Base-by-base conservation (phyloP, 257 asterid species). In the Przewalskia tangutica region DNA sequence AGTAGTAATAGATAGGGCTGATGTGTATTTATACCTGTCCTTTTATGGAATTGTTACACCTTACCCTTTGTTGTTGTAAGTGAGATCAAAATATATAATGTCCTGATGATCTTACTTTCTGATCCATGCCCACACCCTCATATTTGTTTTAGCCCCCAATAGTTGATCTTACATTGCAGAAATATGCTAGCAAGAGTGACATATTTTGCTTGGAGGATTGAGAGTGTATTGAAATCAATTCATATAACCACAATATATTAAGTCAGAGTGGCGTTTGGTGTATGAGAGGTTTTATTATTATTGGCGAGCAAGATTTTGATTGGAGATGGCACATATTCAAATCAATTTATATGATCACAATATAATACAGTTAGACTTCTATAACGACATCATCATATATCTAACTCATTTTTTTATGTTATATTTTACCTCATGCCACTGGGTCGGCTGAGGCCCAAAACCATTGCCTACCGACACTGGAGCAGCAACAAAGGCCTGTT, bases 1-100 rank as follows among this genome's bases (percentile, higher is more conserved):
- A 88, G 90, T 88, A 88, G 88, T 86, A 85, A 88, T 79, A 83
- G 93, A 86, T 88, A 87, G 89, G 85, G 85, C 42, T 13, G 60
- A 84, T 84, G 84, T 85, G 89, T 83, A 86, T 85, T 83, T 83
- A 87, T 86, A 73, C 80, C 65, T 81, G 85, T 64, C 80, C 40
- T 55, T 84, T 82, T 84, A 81, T 77, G 23, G 79, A 51, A 48
- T 82, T 68, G 76, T 78, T 68, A 82, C 64, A 64, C 66, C 83
- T 75, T 82, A 70, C 46, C 42, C 6, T 59, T 36, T 79, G 83
- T 48, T 18, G 51, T 48, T 46, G 4, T 7, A 11, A 50, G 77
- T 48, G 50, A 50, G 36, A 79, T 42, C 56, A 56, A 78, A 77
- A 14, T 38, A 14, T 80, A 64, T 50, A 38, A 50, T 7, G 73